Evolutionary conservation across 2,329 filamentous ascomycete genomes (phyloP).

Genomic region (Fusarium napiforme): DNA sequence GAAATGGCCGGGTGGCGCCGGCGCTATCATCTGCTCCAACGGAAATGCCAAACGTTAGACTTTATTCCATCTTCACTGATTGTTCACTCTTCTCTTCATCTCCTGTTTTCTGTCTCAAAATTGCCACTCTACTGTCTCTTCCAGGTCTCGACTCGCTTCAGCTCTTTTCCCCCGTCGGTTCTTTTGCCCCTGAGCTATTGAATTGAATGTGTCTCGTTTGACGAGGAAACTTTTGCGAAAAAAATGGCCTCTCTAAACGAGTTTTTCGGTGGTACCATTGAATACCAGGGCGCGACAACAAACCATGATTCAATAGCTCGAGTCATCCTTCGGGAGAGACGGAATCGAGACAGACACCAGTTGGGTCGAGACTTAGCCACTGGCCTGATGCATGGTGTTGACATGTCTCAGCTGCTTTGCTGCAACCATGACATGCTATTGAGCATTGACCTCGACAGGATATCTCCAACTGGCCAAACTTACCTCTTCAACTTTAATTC

Average conservation of each 20-base stretch:
- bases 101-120: slow-evolving; percentile 14
- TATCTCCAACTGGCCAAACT: slow-evolving; percentile 9
- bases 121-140: slow-evolving; percentile 2
- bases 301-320: slow-evolving; percentile 11
- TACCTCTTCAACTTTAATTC: slow-evolving; percentile 23
- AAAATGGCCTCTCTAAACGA: slow-evolving; percentile 3
- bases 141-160: neutral
- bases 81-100: slow-evolving; percentile 6
- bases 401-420: slow-evolving; percentile 34
- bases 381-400: slow-evolving; percentile 40
- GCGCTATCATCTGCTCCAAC: slow-evolving; percentile 41
- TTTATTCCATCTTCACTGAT: slow-evolving; percentile 19
- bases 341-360: slow-evolving; percentile 4
- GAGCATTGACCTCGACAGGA: slow-evolving; percentile 21
- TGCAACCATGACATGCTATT: slow-evolving; percentile 13
- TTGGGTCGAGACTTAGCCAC: slow-evolving; percentile 42
- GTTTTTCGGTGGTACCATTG: slow-evolving; percentile 4
- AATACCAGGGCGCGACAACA: slow-evolving; percentile 6
- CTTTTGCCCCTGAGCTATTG: slow-evolving; percentile 2
- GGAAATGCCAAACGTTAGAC: slow-evolving; percentile 35
- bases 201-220: neutral
- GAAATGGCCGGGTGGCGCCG: slow-evolving; percentile 39
- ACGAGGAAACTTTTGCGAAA: slow-evolving; percentile 1
- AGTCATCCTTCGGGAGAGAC: slow-evolving; percentile 15
- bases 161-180: neutral